Conservation (phyloP, 306 rosid species). For the Vigna trinervia region DNA sequence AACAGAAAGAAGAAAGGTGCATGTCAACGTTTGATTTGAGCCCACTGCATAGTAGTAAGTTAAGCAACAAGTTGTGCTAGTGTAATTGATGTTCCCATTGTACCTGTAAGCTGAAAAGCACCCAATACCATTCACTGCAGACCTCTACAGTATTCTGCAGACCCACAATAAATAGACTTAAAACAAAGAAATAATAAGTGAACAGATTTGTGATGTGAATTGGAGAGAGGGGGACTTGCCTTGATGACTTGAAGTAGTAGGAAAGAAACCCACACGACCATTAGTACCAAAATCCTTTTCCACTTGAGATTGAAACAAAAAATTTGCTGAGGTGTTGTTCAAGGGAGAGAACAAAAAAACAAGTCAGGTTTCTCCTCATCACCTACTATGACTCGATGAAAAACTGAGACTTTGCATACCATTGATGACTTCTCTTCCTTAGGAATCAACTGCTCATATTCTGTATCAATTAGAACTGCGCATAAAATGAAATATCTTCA, state of each 20-base stretch:
- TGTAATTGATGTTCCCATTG: constrained; percentile 3
- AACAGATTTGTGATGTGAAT: constrained; percentile 20
- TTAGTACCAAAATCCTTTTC: constrained; percentile 64
- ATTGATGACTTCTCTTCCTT: constrained; percentile 65
- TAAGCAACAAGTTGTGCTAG: constrained; percentile 22
- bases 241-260: constrained; percentile 75
- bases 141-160: constrained; percentile 65
- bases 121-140: constrained; percentile 87
- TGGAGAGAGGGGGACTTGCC: constrained; percentile 50
- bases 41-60: background rate
- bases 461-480: constrained; percentile 74
- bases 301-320: constrained; percentile 74
- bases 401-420: constrained; percentile 50
- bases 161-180: constrained; percentile 12
- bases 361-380: constrained; percentile 35
- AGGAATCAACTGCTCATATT: constrained; percentile 63
- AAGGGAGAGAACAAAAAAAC: background rate
- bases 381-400: background rate
- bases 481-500: constrained; percentile 24
- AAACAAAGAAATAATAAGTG: background rate
- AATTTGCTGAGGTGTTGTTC: constrained; percentile 57
- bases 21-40: constrained; percentile 9
- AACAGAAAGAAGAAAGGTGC: constrained; percentile 1
- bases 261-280: constrained; percentile 73
- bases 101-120: constrained; percentile 80